Conservation (phyloP, 805 yeast genomes). For the Kazachstania psychrophila region DNA sequence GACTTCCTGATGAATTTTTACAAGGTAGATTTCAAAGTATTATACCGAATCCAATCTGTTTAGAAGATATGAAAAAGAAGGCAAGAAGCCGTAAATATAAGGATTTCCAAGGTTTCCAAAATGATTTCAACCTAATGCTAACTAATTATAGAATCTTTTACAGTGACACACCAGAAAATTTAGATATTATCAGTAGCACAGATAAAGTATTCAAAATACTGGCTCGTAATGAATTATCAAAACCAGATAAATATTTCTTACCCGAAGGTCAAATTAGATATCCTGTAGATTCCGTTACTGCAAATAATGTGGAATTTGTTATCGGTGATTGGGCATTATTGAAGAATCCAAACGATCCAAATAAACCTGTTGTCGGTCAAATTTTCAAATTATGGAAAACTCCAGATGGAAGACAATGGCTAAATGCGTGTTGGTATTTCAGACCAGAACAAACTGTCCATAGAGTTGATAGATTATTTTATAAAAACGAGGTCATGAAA, state of each 20-base stretch:
- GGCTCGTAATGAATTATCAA: slow-evolving; percentile 60
- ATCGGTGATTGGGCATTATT: slow-evolving; percentile 97
- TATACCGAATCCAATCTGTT: slow-evolving; percentile 51
- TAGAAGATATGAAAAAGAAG: slow-evolving; percentile 67
- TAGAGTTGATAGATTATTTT: slow-evolving; percentile 78
- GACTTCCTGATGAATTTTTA: slow-evolving; percentile 55
- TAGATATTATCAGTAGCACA: slow-evolving; percentile 50
- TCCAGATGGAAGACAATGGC: slow-evolving; percentile 69
- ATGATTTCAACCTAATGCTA: slow-evolving; percentile 68
- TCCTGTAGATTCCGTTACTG: slow-evolving; percentile 67
- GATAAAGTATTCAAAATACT: slow-evolving; percentile 52
- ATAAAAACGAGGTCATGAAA: slow-evolving; percentile 90
- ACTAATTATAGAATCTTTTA: slow-evolving; percentile 61
- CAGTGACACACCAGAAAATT: slow-evolving; percentile 46
- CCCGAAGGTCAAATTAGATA: slow-evolving; percentile 52
- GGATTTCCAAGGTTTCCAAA: slow-evolving; percentile 64
- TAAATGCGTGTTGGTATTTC: slow-evolving; percentile 95
- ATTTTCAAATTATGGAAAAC: slow-evolving; percentile 83
- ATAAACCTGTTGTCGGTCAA: slow-evolving; percentile 88
- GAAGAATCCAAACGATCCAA: slow-evolving; percentile 76
- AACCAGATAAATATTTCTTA: slow-evolving; percentile 70
- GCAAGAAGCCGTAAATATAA: slow-evolving; percentile 77
- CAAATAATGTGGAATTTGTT: slow-evolving; percentile 60
- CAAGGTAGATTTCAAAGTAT: slow-evolving; percentile 39
- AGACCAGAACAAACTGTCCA: slow-evolving; percentile 98